Conservation (phyloP, 108 stramenopile genomes). For the Fragilaria radians region DNA sequence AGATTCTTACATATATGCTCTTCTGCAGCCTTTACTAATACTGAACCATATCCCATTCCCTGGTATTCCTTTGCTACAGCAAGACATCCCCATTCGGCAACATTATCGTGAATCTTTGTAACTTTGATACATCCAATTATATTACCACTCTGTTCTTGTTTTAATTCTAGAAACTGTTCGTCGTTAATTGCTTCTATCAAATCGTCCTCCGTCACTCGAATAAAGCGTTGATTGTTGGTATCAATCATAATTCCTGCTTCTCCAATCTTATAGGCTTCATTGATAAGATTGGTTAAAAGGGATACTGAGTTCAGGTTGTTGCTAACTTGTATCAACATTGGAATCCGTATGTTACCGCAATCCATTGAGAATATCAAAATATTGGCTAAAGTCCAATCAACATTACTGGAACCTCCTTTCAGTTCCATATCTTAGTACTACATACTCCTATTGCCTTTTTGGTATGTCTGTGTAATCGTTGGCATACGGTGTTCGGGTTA, state of each 20-base stretch:
- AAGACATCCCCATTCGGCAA: background rate
- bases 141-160: background rate
- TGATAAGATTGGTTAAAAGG: too few species aligned
- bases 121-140: conserved; percentile 1
- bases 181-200: background rate
- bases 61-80: background rate
- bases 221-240: background rate
- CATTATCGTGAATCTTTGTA: background rate
- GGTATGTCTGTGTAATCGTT: too few species aligned
- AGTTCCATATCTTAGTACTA: too few species aligned
- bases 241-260: conserved; percentile 2
- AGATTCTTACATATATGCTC: background rate
- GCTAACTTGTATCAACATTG: too few species aligned
- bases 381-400: too few species aligned
- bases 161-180: background rate
- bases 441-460: too few species aligned
- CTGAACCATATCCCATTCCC: background rate
- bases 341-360: too few species aligned
- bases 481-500: too few species aligned
- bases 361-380: too few species aligned
- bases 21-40: background rate
- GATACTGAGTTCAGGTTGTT: too few species aligned
- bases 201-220: background rate
- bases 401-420: too few species aligned
- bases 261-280: conserved; percentile 1